Evolutionary conservation across 2,329 filamentous ascomycete species (phyloP), one percentile per base, ranked within the genome.

Genomic region (Verticillium albo-atrum): DNA sequence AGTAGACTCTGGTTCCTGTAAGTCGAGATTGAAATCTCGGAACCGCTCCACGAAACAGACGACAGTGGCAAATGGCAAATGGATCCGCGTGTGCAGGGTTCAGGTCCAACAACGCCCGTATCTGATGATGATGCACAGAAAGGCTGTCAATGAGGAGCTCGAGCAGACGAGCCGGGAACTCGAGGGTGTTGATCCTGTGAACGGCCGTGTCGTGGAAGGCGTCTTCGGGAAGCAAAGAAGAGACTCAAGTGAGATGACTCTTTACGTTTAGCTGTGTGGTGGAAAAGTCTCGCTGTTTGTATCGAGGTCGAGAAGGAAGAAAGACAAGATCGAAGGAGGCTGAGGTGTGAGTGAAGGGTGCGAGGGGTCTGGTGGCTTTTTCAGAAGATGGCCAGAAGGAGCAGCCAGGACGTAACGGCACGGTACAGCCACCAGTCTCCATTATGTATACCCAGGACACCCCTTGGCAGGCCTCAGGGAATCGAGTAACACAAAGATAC

Each of bases 401-500:
- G 12, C 52, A 34, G 30, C 25, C 30, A 28, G 52, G n/a, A 23
- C 27, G 30, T 12, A 15, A 30, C 26, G 52, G 25, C 27, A 54
- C 26, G n/a, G 30, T 54, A 50, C 42, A 50, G 42, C 42, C 42
- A 50, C 42, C 42, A 26, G 42, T 50, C 42, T 50, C 42, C 42
- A 50, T 50, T 25, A 50, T 26, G 42, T 50, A 26, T 26, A 50
- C 20, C 42, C n/a, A 50, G 42, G 17, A 23, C 9, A 50, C 42
- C 42, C n/a, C 42, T 50, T 50, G 42, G 42, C 42, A 50, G 42
- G 20, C 42, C 42, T 50, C 42, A 50, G 42, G 42, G 42, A 50
- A 50, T 23, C 42, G 42, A 50, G 20, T 12, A 50, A 50, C 42
- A 12, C 10, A 50, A 50, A 63, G 61, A 63, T 63, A 61, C 54